These are phyloP conservation scores for Lathyrus aphaca DNA, from an alignment of 306 rosid genomes.

Conservation along the genomic window DNA sequence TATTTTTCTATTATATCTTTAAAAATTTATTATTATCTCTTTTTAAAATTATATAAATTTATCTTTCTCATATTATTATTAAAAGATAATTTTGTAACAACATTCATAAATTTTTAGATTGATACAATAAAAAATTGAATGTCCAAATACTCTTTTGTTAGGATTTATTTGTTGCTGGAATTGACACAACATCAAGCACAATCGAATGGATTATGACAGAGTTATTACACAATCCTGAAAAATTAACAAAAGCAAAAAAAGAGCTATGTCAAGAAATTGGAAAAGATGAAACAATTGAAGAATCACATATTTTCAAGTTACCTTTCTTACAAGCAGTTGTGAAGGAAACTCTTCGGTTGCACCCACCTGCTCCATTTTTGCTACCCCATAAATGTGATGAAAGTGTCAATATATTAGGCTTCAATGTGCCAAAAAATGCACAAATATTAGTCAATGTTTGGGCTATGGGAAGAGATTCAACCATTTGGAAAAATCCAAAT, in stretches of 20 bases:
- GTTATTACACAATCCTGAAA: not conserved
- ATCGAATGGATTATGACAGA: constrained; percentile 3
- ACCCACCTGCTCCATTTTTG: not conserved
- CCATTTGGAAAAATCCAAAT: not conserved
- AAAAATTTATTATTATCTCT: too few relatives aligned
- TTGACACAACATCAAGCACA: not conserved
- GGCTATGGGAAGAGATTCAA: constrained; percentile 3
- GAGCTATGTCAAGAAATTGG: not conserved
- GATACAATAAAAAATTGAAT: too few relatives aligned
- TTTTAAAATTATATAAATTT: too few relatives aligned
- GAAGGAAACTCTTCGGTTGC: not conserved
- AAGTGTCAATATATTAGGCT: not conserved
- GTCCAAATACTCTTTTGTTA: not conserved
- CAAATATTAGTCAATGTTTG: not conserved
- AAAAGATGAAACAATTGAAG: not conserved
- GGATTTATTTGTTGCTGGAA: not conserved
- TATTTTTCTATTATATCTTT: too few relatives aligned
- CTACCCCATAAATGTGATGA: not conserved
- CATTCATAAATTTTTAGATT: too few relatives aligned
- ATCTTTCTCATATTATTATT: too few relatives aligned
- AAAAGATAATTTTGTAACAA: too few relatives aligned
- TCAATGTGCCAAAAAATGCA: constrained; percentile 1
- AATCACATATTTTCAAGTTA: not conserved
- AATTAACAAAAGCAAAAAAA: constrained; percentile 1
- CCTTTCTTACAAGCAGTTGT: not conserved